Evolutionary conservation across 495 filamentous ascomycete genomes (phyloP), one percentile per base, ranked within the genome.

Genomic region (Podospora bellae-mahoneyi): DNA sequence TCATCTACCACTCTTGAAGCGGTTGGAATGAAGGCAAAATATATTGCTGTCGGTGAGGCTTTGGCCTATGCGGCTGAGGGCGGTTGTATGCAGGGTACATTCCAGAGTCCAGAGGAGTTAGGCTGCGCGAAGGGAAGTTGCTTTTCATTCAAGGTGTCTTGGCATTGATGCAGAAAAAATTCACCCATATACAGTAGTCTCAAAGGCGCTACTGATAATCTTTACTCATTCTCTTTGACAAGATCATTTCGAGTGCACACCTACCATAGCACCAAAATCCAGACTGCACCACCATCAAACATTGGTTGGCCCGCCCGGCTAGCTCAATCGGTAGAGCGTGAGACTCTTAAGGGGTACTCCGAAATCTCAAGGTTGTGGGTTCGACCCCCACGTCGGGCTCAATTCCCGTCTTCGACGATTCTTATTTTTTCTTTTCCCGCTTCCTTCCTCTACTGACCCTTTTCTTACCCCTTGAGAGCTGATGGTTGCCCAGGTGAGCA

Each of bases 241-340:
- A 39, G 1, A 23, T 23, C 23, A 23, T 23, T 23, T 23, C 23
- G 1, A 2, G 1, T 23, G 1, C 23, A 32, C 0, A 7, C 30
- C 3, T 0, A 32, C 0, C 30, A 32, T 48, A 18, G 39, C 0
- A 16, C 2, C 39, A 0, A 48, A 48, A 48, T 48, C 2, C 39
- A 5, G 39, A 2, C 39, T 13, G 0, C 0, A 48, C 9, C 6
- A 2, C 2, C 39, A 48, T 48, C 39, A 48, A 48, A 48, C 39
- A 48, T 48, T 48, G 39, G 39, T 48, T 48, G 55, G n/a, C 64
- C 63, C 48, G 75, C 75, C 75, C 75, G 77, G 87, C 86, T 90
- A 90, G 87, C 87, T 90, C 88, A 90, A 90, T 90, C 87, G 87
- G 88, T 88, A 90, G 88, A 90, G 88, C 88, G 88, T 90, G 85